Percentiles rank a stretch among this genome's conserved stretches.
Evolutionary conservation across 1,284 basidiomycete species (phyloP).

Genomic region (Malassezia sp.): DNA sequence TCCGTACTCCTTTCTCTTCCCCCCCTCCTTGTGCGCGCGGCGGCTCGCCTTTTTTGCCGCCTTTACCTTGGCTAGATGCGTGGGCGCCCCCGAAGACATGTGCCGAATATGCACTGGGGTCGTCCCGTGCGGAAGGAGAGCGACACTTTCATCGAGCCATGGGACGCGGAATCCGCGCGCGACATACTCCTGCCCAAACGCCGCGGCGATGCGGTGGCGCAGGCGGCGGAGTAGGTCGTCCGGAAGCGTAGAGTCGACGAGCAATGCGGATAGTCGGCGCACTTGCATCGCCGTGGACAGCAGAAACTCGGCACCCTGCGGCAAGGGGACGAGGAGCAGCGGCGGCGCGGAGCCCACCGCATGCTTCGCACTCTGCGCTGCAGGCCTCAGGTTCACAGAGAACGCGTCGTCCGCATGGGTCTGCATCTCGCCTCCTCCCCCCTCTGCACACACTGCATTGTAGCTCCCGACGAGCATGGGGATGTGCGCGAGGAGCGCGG

Average conservation of each 20-base stretch:
- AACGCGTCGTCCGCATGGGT: too few species aligned
- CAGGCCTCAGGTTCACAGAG: too few species aligned
- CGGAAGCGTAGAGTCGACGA: background rate
- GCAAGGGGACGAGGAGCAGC: constrained; percentile 12
- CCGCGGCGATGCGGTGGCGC: background rate
- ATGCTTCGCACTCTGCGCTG: background rate
- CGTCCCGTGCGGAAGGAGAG: background rate
- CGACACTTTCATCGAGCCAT: constrained; percentile 5
- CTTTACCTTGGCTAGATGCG: background rate
- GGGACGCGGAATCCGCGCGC: constrained; percentile 4
- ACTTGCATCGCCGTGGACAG: constrained; percentile 12
- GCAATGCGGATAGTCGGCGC: constrained; percentile 9
- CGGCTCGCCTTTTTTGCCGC: constrained; percentile 5
- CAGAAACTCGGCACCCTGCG: constrained; percentile 13
- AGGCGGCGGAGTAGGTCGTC: background rate
- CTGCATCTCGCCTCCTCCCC: too few species aligned
- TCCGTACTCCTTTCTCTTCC: too few species aligned
- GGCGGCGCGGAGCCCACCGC: background rate
- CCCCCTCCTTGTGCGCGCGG: background rate
- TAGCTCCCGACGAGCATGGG: constrained; percentile 16
- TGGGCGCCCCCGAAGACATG: constrained; percentile 8
- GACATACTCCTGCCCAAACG: background rate
- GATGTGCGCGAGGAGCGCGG: constrained; percentile 13
- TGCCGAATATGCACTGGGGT: constrained; percentile 9
- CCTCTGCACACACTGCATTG: constrained; percentile 11